These are phyloP conservation scores for Ogataea salicorniae DNA, from an alignment of 805 yeast species.

Conservation along the genomic window DNA sequence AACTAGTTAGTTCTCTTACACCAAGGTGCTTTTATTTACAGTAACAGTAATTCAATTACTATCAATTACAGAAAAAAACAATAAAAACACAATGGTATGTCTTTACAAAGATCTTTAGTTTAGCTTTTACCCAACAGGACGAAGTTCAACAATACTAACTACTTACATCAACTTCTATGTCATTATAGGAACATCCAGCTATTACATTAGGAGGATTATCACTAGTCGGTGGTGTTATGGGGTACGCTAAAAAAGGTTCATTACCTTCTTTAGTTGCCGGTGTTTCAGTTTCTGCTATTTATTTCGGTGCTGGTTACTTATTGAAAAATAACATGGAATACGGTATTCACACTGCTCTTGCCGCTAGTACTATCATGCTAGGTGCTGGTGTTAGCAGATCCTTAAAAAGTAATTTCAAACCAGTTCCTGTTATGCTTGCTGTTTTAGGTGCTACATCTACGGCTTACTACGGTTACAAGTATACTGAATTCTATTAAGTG, in stretches of 20 bases:
- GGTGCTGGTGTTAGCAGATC: slow-evolving; percentile 67
- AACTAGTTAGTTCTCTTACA: too few relatives aligned
- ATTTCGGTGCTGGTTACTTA: slow-evolving; percentile 71
- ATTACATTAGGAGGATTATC: slow-evolving; percentile 26
- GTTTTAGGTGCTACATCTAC: slow-evolving; percentile 60
- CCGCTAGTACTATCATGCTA: slow-evolving; percentile 59
- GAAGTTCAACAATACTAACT: neutral
- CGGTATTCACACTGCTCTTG: slow-evolving; percentile 78
- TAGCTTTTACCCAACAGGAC: too few relatives aligned
- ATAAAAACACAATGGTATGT: too few relatives aligned
- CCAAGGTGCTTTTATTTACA: too few relatives aligned
- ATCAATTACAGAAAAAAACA: too few relatives aligned
- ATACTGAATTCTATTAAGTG: slow-evolving; percentile 56
- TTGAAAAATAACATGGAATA: slow-evolving; percentile 66
- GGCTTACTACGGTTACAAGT: slow-evolving; percentile 68
- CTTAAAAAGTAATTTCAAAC: slow-evolving; percentile 53
- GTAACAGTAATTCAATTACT: too few relatives aligned
- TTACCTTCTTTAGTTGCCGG: slow-evolving; percentile 82
- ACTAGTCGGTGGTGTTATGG: slow-evolving; percentile 30
- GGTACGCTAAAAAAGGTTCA: slow-evolving; percentile 54
- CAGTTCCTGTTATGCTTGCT: slow-evolving; percentile 66
- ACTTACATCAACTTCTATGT: neutral
- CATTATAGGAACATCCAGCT: slow-evolving; percentile 26
- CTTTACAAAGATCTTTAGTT: too few relatives aligned
- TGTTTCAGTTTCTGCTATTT: slow-evolving; percentile 48